phyloP scores from a whole-genome alignment of 2,329 filamentous ascomycete genomes.

The Colletotrichum sublineola region DNA sequence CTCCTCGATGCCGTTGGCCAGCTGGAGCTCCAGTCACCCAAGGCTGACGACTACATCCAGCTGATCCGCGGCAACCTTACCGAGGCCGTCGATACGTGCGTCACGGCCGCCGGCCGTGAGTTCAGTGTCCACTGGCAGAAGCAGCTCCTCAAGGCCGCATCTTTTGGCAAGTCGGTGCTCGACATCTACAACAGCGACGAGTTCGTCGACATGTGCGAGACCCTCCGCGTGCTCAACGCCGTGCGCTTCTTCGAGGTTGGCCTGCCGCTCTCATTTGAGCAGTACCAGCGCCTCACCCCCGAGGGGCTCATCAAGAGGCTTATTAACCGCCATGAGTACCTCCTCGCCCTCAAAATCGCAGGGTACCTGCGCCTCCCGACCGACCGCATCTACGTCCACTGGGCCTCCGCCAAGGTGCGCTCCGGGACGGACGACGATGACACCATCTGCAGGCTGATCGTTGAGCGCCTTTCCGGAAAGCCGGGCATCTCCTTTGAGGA shows the following conservation, averaged over 20 bases:
- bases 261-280: constrained; percentile 90
- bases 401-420: constrained; percentile 95
- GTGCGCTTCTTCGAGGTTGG: constrained; percentile 93
- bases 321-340: constrained; percentile 90
- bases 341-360: constrained; percentile 89
- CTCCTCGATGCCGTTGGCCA: constrained; percentile 92
- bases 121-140: constrained; percentile 95
- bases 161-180: constrained; percentile 96
- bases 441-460: constrained; percentile 85
- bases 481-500: constrained; percentile 95
- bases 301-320: constrained; percentile 89
- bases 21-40: constrained; percentile 92
- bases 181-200: constrained; percentile 99
- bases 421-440: constrained; percentile 88
- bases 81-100: constrained; percentile 93
- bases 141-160: constrained; percentile 93
- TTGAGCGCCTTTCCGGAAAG: constrained; percentile 87
- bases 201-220: constrained; percentile 98
- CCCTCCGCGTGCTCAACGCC: constrained; percentile 90
- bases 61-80: constrained; percentile 88
- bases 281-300: constrained; percentile 90
- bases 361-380: constrained; percentile 88
- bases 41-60: constrained; percentile 97
- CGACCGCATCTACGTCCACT: constrained; percentile 94
- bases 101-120: constrained; percentile 93